Percentiles rank a stretch among this genome's conserved stretches.
phyloP scores from a whole-genome alignment of 495 filamentous ascomycete species.

The Elaphomyces granulatus region DNA sequence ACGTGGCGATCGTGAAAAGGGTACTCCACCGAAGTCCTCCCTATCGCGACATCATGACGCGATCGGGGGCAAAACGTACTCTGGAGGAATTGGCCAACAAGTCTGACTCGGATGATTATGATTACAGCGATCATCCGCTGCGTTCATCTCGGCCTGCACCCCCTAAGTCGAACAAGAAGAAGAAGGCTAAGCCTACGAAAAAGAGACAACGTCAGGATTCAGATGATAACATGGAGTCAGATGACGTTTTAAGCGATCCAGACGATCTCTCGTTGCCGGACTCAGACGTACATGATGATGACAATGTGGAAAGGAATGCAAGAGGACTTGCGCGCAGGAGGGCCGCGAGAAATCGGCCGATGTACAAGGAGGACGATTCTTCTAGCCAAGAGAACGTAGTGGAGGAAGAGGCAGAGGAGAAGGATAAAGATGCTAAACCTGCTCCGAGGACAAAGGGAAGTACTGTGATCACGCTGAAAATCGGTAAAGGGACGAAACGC shows the following conservation, averaged over 20 bases:
- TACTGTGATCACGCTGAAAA: conserved; percentile 31
- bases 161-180: conserved; percentile 31
- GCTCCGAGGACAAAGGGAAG: conserved; percentile 22
- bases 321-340: conserved; percentile 57
- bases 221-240: conserved; percentile 47
- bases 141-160: conserved; percentile 21
- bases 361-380: conserved; percentile 25
- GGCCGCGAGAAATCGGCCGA: conserved; percentile 35
- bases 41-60: conserved; percentile 36
- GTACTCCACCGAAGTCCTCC: conserved; percentile 5
- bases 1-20: conserved; percentile 2
- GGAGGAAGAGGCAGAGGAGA: conserved; percentile 12
- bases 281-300: conserved; percentile 44
- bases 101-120: conserved; percentile 73
- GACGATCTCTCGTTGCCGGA: conserved; percentile 47
- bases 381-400: conserved; percentile 11
- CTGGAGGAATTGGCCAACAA: conserved; percentile 63
- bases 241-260: conserved; percentile 45
- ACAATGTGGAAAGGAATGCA: conserved; percentile 46
- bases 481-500: conserved; percentile 20
- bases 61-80: conserved; percentile 44
- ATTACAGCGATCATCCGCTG: conserved; percentile 41
- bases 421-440: conserved; percentile 22
- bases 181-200: conserved; percentile 33
- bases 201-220: conserved; percentile 40